Base-by-base conservation (phyloP, 441 rosid species). In the Lepidium campestre region DNA sequence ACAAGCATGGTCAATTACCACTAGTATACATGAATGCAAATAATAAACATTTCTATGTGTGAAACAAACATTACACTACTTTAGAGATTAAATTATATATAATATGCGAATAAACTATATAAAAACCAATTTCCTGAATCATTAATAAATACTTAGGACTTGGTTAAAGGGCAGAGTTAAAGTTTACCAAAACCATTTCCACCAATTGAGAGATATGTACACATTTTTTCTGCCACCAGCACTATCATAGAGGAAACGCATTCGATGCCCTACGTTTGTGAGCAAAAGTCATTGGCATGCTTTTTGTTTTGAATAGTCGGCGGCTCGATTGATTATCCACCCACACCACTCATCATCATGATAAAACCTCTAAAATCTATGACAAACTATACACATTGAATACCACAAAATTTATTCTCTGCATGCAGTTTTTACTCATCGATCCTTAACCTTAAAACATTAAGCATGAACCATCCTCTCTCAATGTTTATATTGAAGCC, bases 221-320 rank as follows among this genome's bases (percentile, higher is more conserved):
- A 23, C 62, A 44, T 4, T 44, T 55, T 66, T 67, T 56, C 63
- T 55, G 63, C 63, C 37, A 67, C 71, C 63, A 44, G 63, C 54
- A 66, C 56, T 15, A 65, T 19, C 29, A 56, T 36, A 31, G 44
- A 66, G 25, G 20, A 29, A 65, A 53, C 62, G 45, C 45, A 66
- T 29, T 42, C 8, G 32, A 42, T 19, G 22, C 18, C 63, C 2
- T 44, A 40, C 41, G 50, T 41, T 41, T 18, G 60, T 65, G 13
- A 55, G 44, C 25, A 22, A 66, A 31, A 42, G 20, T 65, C 53
- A 63, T 18, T 50, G 49, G 39, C 58, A 62, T 46, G 67, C 53
- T 9, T 59, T 11, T 59, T 17, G 34, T 42, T 25, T 4, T 4
- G 4, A 13, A 4, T 18, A 10, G 5, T 20, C 14, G 20, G 12